Evolutionary conservation across 352 stramenopile genomes (phyloP), one percentile per base, ranked within the genome.

Genomic region (Globisporangium middletonii): DNA sequence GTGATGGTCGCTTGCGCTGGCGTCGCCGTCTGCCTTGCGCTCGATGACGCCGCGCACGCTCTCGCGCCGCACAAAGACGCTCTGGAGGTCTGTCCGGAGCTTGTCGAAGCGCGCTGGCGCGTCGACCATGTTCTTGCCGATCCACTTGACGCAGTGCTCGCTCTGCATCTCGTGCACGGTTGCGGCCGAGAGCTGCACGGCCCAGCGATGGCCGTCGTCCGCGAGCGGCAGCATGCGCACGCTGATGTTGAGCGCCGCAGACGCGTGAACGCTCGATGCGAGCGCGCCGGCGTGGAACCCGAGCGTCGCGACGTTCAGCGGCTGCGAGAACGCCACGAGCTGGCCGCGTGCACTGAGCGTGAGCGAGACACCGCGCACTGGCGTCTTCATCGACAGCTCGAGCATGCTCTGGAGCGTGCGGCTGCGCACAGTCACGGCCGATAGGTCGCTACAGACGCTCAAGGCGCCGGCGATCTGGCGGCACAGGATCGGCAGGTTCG

Each of bases 381-480:
- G 67, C 8, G 60, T 57, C 53, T 67, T 59, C 27, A 68, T 65
- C 12, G 70, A 86, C 26, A 70, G 30, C 57, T 89, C 76, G 38
- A 85, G 41, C 63, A 84, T 78, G 0, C 62, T 35, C 45, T 89
- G 79, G 45, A 89, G 63, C 50, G 72, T 69, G 18, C 64, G 55
- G 48, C 66, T 75, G 5, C 79, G 74, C 5, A 65, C 55, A 15
- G 65, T 82, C 4, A 86, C 60, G 0, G 62, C 71, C 9, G 59
- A 60, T 4, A 92, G 49, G 53, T 92, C 81, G 18, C 73, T 67
- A 49, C 81, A 92, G 1, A 92, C 81, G n/a, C 80, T 76, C 35
- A 92, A 60, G 0, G 79, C 81, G 0, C 81, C 79, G 0, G 81
- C 79, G 60, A 92, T 92, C 59, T 92, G 79, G 1, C 74, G 69